These are phyloP conservation scores for Beverwykella pulmonaria DNA, from an alignment of 495 filamentous ascomycete genomes.

Conservation along the genomic window DNA sequence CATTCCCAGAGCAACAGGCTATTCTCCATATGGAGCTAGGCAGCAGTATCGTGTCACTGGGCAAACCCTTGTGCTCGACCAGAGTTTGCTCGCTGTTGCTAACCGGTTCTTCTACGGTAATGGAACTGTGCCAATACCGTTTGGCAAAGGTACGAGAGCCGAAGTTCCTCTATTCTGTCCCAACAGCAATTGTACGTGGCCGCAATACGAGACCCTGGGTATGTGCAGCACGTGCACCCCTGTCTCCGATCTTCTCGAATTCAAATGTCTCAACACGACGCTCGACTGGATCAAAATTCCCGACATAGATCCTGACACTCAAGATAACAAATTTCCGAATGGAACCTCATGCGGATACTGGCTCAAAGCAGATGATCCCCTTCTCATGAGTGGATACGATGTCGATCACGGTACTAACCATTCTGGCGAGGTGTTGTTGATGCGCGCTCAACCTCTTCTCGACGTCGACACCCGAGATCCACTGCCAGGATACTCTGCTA, in stretches of 20 bases:
- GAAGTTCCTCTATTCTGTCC: constrained; percentile 22
- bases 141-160: constrained; percentile 6
- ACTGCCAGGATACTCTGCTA: constrained; percentile 13
- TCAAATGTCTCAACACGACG: constrained; percentile 10
- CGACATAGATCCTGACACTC: not conserved
- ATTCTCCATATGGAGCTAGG: not conserved
- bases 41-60: too few relatives aligned
- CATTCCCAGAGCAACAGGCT: constrained; percentile 8
- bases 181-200: constrained; percentile 7
- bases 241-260: constrained; percentile 21
- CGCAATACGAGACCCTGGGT: constrained; percentile 24
- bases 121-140: constrained; percentile 5
- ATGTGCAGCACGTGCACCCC: constrained; percentile 23
- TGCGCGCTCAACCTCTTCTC: constrained; percentile 4
- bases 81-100: not conserved
- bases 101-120: constrained; percentile 13
- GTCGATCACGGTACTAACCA: constrained; percentile 6
- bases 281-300: constrained; percentile 17
- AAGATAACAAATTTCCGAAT: constrained; percentile 6
- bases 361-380: constrained; percentile 11
- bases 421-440: constrained; percentile 17
- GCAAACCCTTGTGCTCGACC: too few relatives aligned
- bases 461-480: not conserved
- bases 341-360: constrained; percentile 26
- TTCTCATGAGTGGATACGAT: constrained; percentile 24